These are phyloP conservation scores for Lasiodiplodia theobromae DNA, from an alignment of 2,329 filamentous ascomycete genomes.

Conservation along the genomic window DNA sequence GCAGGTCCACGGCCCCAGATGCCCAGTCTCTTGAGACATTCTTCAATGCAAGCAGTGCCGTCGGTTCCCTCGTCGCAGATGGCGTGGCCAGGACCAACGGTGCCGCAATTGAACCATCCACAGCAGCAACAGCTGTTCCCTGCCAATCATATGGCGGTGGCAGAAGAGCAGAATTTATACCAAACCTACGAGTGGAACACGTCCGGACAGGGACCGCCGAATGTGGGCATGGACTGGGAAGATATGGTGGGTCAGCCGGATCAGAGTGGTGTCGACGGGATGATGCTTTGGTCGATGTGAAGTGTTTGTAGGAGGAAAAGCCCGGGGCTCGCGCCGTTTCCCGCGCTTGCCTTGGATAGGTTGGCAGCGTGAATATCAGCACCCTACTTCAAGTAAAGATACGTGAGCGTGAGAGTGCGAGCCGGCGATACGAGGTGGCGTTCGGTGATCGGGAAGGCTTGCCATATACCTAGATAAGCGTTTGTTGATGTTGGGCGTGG, in stretches of 20 bases:
- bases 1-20: neutral
- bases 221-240: constrained; percentile 20
- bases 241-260: constrained; percentile 23
- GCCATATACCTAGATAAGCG: neutral
- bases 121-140: constrained; percentile 7
- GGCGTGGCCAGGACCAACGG: neutral
- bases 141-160: neutral
- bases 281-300: constrained; percentile 30
- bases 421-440: neutral
- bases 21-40: neutral
- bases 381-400: too few relatives aligned
- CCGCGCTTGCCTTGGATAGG: too few relatives aligned
- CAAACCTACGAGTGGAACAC: constrained; percentile 14
- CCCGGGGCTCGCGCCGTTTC: neutral
- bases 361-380: too few relatives aligned
- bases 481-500: neutral
- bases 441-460: neutral
- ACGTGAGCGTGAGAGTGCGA: too few relatives aligned
- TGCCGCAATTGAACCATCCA: constrained; percentile 1
- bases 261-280: constrained; percentile 23
- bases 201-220: neutral
- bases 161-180: neutral
- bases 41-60: neutral
- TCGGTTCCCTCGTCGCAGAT: neutral
- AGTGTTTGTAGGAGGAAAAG: neutral